These are phyloP conservation scores for Aspergillus spinulosporus DNA, from an alignment of 2,329 filamentous ascomycete genomes.

Conservation along the genomic window DNA sequence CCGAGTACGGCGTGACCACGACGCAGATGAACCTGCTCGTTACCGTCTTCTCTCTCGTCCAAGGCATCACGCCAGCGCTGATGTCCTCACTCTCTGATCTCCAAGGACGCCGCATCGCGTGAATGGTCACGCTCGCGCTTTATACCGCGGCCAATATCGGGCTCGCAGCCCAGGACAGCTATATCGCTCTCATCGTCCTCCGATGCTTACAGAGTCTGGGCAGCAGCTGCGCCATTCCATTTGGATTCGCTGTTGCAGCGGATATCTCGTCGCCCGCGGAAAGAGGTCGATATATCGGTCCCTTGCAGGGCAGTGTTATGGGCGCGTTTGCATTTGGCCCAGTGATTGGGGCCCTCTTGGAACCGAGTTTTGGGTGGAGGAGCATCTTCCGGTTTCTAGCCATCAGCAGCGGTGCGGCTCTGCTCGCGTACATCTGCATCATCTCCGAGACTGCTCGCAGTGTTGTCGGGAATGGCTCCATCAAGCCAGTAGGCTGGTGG, in stretches of 20 bases:
- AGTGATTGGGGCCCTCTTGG: constrained; percentile 64
- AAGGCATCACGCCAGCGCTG: neutral
- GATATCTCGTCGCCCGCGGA: constrained; percentile 70
- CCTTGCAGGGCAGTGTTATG: constrained; percentile 60
- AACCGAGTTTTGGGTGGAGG: constrained; percentile 67
- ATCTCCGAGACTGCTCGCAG: constrained; percentile 50
- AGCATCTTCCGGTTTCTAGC: constrained; percentile 69
- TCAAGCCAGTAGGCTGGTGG: constrained; percentile 30
- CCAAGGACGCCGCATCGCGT: neutral
- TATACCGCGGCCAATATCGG: constrained; percentile 41
- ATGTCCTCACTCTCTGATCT: neutral
- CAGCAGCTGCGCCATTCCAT: constrained; percentile 68
- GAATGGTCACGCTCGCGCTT: constrained; percentile 26
- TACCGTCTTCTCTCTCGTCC: neutral
- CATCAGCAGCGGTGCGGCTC: constrained; percentile 49
- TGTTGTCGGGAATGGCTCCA: constrained; percentile 30
- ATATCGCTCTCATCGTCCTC: constrained; percentile 36
- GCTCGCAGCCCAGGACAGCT: constrained; percentile 38
- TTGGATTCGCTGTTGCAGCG: constrained; percentile 69
- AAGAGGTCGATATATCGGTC: constrained; percentile 70
- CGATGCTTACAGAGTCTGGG: constrained; percentile 46
- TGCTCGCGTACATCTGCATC: constrained; percentile 56
- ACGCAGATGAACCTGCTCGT: neutral
- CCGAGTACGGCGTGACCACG: neutral
- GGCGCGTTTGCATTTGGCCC: constrained; percentile 55